A percentile compares a stretch with the other conserved stretches of the same genome.
Evolutionary conservation across 495 filamentous ascomycete species (phyloP).

Genomic region (Annulohypoxylon stygium): DNA sequence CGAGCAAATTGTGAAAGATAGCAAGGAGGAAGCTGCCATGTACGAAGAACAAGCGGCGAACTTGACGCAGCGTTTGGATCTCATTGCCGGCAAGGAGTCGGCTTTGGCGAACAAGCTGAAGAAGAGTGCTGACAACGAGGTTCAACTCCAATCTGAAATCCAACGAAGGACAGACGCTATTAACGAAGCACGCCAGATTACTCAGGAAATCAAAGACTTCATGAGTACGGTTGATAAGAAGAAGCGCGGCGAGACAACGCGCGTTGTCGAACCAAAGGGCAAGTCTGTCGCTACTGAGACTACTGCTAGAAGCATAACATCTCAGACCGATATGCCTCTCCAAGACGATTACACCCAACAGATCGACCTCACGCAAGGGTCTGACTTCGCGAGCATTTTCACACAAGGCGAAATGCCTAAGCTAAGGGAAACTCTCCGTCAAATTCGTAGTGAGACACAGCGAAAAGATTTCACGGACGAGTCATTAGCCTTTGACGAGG

Average conservation of each 20-base stretch:
- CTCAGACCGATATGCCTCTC: constrained; percentile 52
- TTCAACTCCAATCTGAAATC: constrained; percentile 46
- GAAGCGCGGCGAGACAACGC: constrained; percentile 54
- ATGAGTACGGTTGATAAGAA: constrained; percentile 50
- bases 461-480: constrained; percentile 24
- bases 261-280: constrained; percentile 54
- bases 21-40: constrained; percentile 29
- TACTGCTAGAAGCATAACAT: constrained; percentile 50
- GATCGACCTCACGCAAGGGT: constrained; percentile 58
- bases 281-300: constrained; percentile 44
- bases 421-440: constrained; percentile 54
- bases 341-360: constrained; percentile 60
- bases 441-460: constrained; percentile 48
- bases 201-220: constrained; percentile 52
- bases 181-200: constrained; percentile 43
- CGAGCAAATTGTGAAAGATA: constrained; percentile 36
- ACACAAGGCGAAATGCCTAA: constrained; percentile 55
- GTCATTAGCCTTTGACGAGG: constrained; percentile 33
- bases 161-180: constrained; percentile 37
- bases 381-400: constrained; percentile 58
- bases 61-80: constrained; percentile 39
- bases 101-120: constrained; percentile 52
- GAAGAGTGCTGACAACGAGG: constrained; percentile 46
- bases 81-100: constrained; percentile 51
- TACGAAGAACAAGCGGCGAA: constrained; percentile 33